Evolutionary conservation across 192 early-diverging fungal species (phyloP), one percentile per base, ranked within the genome.

Genomic region (Paraglomus brasilianum): DNA sequence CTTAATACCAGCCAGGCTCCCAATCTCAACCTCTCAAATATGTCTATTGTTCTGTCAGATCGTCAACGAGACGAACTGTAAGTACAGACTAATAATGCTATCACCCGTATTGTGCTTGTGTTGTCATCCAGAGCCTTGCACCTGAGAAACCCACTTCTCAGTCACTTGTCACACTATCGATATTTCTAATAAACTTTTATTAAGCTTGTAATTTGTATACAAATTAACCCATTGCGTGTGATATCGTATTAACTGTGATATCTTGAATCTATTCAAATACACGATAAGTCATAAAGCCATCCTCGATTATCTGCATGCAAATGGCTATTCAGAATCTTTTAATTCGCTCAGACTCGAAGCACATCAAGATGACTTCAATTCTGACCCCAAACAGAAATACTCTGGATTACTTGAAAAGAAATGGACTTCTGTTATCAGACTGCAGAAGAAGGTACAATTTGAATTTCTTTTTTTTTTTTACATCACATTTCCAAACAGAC

Each of bases 381-480:
- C 85, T 1, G 92, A 91, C 69, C 81, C 87, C 11, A 91, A 90
- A 72, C 87, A 91, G 75, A 88, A 87, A 68, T 91, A 86, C 55
- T 80, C 92, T 24, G 91, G 90, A 39, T 66, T 93, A 49, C 76
- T 95, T 46, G 91, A 95, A 74, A 92, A 92, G 74, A 98, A 98
- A 72, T 98, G 96, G 96, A 92, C 91, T 11, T 93, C 92, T n/a
- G 89, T 97, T 8, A 91, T 97, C 58, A 81, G 96, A 8, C 77
- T 96, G 66, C 94, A 97, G 70, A 93, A 93, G 72, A 96, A 95
- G 81, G 84, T 83, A 78, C n/a, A 19, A 15, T 58, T 52, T 51
- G 43, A 30, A 44, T 19, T 44, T 49, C 14, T 56, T 66, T 19
- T 77, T 70, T 67, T 69, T 38, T 75, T 15, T 55, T 39, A 24